A percentile compares a stretch with the other conserved stretches of the same genome.
Conservation (phyloP, 805 yeast genomes). For the Clavispora carvajalis region DNA sequence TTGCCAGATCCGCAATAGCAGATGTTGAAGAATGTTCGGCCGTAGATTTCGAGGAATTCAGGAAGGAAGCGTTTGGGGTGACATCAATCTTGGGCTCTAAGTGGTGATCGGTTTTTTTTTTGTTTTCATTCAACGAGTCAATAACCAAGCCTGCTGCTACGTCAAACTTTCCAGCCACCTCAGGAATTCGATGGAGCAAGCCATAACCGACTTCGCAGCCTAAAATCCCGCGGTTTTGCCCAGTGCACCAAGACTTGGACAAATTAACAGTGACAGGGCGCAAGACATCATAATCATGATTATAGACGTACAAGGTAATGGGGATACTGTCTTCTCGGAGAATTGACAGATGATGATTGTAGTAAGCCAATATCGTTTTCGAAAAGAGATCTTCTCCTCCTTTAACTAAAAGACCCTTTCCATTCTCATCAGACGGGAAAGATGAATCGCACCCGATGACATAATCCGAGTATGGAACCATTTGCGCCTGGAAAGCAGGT, state of each 20-base stretch:
- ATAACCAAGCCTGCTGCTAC: constrained; percentile 20
- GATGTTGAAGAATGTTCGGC: constrained; percentile 4
- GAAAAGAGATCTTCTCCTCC: constrained; percentile 85
- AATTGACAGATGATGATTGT: constrained; percentile 40
- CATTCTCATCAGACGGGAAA: constrained; percentile 52
- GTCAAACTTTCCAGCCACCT: constrained; percentile 51
- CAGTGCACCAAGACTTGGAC: constrained; percentile 62
- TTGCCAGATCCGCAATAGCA: neutral
- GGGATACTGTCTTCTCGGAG: constrained; percentile 33
- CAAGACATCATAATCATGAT: constrained; percentile 78
- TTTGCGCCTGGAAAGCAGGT: constrained; percentile 80
- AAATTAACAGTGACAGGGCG: constrained; percentile 78
- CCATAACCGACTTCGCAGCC: constrained; percentile 98
- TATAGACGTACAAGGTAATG: constrained; percentile 58
- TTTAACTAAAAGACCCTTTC: constrained; percentile 64
- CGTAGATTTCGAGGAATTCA: constrained; percentile 3
- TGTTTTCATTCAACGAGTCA: constrained; percentile 30
- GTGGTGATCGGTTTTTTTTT: constrained; percentile 16
- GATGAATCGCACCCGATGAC: constrained; percentile 63
- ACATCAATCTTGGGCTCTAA: neutral
- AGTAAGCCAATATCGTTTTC: constrained; percentile 55
- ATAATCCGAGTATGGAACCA: constrained; percentile 81
- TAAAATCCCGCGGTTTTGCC: constrained; percentile 62
- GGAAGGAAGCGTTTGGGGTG: neutral
- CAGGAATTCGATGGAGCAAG: constrained; percentile 77